Conservation (phyloP, 1,284 basidiomycete species). For the Rhodotorula sp. region DNA sequence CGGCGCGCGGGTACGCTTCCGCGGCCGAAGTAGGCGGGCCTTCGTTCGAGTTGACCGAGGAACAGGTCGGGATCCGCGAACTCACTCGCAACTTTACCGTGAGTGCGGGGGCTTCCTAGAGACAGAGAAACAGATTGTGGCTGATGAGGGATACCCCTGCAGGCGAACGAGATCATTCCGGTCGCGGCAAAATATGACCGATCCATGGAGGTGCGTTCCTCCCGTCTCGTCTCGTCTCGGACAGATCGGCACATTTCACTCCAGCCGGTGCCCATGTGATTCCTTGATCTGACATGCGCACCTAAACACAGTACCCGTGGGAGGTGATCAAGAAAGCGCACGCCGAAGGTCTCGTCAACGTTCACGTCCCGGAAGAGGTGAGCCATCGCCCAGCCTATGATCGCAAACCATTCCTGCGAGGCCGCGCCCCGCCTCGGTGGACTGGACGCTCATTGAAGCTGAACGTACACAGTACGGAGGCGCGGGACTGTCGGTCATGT, state of each 20-base stretch:
- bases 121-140: background rate
- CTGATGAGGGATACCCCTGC: background rate
- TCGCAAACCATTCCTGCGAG: background rate
- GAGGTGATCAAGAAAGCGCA: constrained; percentile 57
- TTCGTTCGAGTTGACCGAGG: constrained; percentile 31
- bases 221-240: no score
- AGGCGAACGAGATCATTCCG: constrained; percentile 55
- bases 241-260: background rate
- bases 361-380: constrained; percentile 53
- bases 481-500: constrained; percentile 54
- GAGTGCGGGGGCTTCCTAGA: background rate
- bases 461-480: constrained; percentile 53
- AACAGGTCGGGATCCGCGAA: constrained; percentile 45
- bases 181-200: constrained; percentile 54
- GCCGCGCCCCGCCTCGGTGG: background rate
- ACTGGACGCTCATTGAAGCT: background rate
- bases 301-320: constrained; percentile 53
- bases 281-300: background rate
- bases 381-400: constrained; percentile 2
- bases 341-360: constrained; percentile 53
- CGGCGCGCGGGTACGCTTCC: constrained; percentile 7
- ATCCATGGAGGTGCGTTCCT: constrained; percentile 48
- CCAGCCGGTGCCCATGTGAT: background rate
- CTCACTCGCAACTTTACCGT: constrained; percentile 54
- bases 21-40: constrained; percentile 17